Evolutionary conservation across 2,329 filamentous ascomycete genomes (phyloP), one percentile per base, ranked within the genome.

Genomic region (Hirsutella rhossiliensis): DNA sequence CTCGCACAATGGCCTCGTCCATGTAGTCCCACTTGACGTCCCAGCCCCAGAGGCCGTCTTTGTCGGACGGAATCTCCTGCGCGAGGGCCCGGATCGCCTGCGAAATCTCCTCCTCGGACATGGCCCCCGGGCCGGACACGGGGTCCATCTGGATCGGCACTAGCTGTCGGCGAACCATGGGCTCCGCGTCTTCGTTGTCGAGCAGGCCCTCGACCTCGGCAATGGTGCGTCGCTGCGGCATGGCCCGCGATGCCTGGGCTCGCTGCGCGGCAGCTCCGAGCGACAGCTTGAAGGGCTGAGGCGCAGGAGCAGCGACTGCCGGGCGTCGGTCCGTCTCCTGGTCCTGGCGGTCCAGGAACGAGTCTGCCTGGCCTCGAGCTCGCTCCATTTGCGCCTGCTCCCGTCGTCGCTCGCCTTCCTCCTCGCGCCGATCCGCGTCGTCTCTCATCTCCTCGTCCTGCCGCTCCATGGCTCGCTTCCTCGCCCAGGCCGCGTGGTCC

Each of bases 181-280:
- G 68, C 41, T 84, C 77, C 49, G 92, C 85, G 58, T 97, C 92
- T 62, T 97, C 92, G 62, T 97, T 89, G 65, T 97, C 92, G 51
- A 98, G 72, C 1, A 98, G 72, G 29, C 87, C 87, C 68, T 97
- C 92, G 44, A 98, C 87, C 59, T 98, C 92, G 45, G 88, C 88
- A 48, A 94, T 82, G 0, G 87, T 94, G 48, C 88, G 83, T 47
- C 86, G 77, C 46, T 76, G 71, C 0, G 76, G 67, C 13, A 72
- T 71, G 1, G 66, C 66, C 36, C 72, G 69, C 46, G 76, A 75
- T 0, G 74, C 74, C 41, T 77, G 73, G 0, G 73, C 73, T 53
- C 73, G 87, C 61, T 94, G 87, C 0, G 87, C 86, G 0, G 89
- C 87, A 1, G 87, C 87, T 43, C 89, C 89, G 23, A 97, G 81